Base-by-base conservation (phyloP, 2,329 filamentous ascomycete species). In the Penicillium expansum region DNA sequence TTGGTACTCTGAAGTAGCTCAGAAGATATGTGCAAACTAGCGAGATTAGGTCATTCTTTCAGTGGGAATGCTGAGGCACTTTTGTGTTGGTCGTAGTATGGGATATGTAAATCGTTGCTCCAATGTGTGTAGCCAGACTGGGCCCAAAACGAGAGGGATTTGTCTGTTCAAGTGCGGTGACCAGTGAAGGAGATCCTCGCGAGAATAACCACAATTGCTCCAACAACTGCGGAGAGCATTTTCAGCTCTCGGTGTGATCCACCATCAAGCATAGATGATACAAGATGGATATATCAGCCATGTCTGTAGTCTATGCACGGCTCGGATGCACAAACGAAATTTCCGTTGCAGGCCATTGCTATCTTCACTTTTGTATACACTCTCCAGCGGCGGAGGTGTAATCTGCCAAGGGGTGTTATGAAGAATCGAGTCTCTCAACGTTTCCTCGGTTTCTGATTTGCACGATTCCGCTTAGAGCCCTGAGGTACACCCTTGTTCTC, bases 401-500 rank as follows among this genome's bases (percentile, higher is more conserved):
- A 43, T 35, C 29, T 8, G 13, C 7, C 14, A 33, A 35, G 4
- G 16, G 13, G 35, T 35, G 11, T 13, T 20, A 11, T n/a, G 8
- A 33, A 8, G 13, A 27, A 0, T 16, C 5, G 8, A 29, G 14
- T 35, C 5, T 27, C 29, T 72, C 68, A 70, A 64, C 74, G 63
- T 58, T 69, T 69, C 62, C 67, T 67, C 62, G 67, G 51, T 61
- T 67, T 52, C 56, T 65, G 63, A 24, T 66, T 63, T 27, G 22
- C 16, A 14, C 48, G 47, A 54, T 65, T 61, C 35, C 58, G 60
- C 52, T 76, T 76, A 8, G 62, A 62, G 0, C 71, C 70, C n/a
- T 60, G 61, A 11, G 65, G 59, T 18, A 58, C 54, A 44, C 64
- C 65, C 47, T 67, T 68, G 27, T 69, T 63, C 68, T 87, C 84